Evolutionary conservation across 306 rosid species (phyloP).

Genomic region (Inga oerstediana): DNA sequence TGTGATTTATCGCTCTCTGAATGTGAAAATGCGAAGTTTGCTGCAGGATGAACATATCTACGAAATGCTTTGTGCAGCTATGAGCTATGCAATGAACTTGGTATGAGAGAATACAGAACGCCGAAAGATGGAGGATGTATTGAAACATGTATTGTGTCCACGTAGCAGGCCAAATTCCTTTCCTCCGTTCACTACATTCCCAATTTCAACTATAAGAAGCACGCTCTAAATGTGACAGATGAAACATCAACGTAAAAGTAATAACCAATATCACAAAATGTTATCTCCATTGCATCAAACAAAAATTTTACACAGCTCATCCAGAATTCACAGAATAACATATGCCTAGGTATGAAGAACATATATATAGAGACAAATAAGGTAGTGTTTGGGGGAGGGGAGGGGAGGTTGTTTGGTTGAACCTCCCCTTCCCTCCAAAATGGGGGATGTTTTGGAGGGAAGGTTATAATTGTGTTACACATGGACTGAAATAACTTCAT

Average conservation of each 20-base stretch:
- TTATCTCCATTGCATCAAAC: not conserved
- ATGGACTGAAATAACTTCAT: not conserved
- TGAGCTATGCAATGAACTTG: not conserved
- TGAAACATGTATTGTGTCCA: too few relatives aligned
- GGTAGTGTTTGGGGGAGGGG: not conserved
- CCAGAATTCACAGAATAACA: not conserved
- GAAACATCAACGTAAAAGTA: not conserved
- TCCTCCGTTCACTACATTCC: not conserved
- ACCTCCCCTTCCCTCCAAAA: not conserved
- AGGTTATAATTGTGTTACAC: not conserved
- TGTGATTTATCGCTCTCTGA: not conserved
- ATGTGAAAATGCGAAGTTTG: not conserved
- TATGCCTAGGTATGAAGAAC: not conserved
- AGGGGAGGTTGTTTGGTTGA: not conserved
- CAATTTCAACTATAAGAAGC: not conserved
- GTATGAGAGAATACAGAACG: not conserved
- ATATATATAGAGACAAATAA: not conserved
- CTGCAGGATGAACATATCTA: not conserved
- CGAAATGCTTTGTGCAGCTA: not conserved
- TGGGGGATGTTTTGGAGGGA: not conserved
- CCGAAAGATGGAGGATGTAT: too few relatives aligned
- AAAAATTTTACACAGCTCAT: not conserved
- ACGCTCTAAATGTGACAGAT: not conserved
- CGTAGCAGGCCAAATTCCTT: not conserved
- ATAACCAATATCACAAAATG: not conserved